Evolutionary conservation across 768 basidiomycete genomes (phyloP).

Genomic region (Floccularia luteovirens): DNA sequence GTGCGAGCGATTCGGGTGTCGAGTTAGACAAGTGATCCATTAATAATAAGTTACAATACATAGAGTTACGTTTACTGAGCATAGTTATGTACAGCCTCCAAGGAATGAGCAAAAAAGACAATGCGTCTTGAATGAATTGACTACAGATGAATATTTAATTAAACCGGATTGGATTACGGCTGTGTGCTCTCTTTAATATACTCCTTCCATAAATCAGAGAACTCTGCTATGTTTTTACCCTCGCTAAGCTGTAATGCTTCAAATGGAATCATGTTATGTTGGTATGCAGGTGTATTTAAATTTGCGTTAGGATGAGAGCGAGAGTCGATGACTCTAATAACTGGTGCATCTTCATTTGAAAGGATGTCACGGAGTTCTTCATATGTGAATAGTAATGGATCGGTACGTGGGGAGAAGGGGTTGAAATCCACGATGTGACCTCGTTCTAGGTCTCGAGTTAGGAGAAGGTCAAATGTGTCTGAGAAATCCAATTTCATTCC

Average conservation of each 20-base stretch:
- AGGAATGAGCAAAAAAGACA: no score
- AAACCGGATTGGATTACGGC: no score
- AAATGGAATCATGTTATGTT: constrained; percentile 88
- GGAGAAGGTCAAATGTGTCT: constrained; percentile 85
- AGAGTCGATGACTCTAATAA: constrained; percentile 67
- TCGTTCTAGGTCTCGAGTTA: constrained; percentile 71
- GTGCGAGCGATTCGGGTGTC: constrained; percentile 46
- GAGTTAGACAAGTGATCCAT: constrained; percentile 39
- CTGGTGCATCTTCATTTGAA: constrained; percentile 21
- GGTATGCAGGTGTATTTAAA: constrained; percentile 63
- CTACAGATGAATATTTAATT: no score
- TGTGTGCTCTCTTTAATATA: constrained; percentile 34
- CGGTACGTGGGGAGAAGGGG: constrained; percentile 81
- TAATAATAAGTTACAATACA: neutral
- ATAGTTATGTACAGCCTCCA: no score
- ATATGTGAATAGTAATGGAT: constrained; percentile 80
- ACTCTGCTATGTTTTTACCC: constrained; percentile 66
- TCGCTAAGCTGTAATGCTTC: constrained; percentile 78
- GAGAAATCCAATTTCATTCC: constrained; percentile 4
- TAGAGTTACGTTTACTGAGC: neutral
- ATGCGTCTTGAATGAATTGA: no score
- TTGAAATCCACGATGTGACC: constrained; percentile 90
- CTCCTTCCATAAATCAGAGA: constrained; percentile 59
- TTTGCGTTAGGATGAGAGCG: constrained; percentile 60
- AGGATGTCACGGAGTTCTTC: constrained; percentile 46